phyloP scores from a whole-genome alignment of 768 basidiomycete genomes.

The Amanita pallidorosea region DNA sequence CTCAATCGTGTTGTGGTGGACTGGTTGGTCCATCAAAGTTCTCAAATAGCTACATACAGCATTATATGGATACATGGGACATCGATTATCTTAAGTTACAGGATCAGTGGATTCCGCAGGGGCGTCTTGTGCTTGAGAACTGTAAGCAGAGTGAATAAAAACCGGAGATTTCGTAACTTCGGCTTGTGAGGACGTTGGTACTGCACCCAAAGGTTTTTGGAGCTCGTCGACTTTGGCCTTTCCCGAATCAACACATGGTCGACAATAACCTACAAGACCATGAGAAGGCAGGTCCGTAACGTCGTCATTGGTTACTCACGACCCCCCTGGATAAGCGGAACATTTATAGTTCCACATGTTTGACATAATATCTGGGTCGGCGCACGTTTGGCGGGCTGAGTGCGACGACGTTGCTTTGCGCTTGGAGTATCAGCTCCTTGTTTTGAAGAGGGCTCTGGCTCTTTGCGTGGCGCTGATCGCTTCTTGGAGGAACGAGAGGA shows the following conservation, averaged over 20 bases:
- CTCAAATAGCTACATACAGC: constrained; percentile 19
- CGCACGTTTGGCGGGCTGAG: not conserved
- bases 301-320: constrained; percentile 33
- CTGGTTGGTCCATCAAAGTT: constrained; percentile 57
- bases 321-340: constrained; percentile 68
- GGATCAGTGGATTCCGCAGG: not conserved
- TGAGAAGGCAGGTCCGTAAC: not conserved
- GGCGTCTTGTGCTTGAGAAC: constrained; percentile 1
- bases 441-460: constrained; percentile 4
- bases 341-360: constrained; percentile 54
- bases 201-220: not conserved
- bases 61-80: constrained; percentile 4
- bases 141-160: constrained; percentile 5
- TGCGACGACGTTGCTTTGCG: constrained; percentile 28
- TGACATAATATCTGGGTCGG: constrained; percentile 33
- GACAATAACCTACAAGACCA: constrained; percentile 47
- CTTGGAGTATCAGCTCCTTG: constrained; percentile 6
- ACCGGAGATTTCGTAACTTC: not conserved
- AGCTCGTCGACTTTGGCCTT: constrained; percentile 19
- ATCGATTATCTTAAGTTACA: not conserved
- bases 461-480: constrained; percentile 16
- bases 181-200: not conserved
- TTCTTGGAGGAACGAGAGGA: constrained; percentile 20
- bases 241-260: constrained; percentile 53
- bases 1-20: constrained; percentile 62